These are phyloP conservation scores for Mitragyna speciosa DNA, from an alignment of 257 asterid species.

Conservation along the genomic window DNA sequence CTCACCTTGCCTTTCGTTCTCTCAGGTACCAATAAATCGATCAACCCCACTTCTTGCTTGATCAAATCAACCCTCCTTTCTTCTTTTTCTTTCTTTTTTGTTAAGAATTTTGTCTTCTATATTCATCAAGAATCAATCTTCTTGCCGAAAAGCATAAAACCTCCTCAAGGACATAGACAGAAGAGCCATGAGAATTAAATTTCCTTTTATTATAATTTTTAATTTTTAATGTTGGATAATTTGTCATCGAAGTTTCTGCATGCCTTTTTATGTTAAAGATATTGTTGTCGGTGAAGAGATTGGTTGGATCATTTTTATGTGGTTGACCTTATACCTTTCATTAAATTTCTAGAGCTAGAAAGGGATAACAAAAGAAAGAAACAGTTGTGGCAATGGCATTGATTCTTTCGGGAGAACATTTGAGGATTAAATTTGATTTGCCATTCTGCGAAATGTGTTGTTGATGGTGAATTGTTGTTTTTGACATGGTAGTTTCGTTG, in stretches of 20 bases:
- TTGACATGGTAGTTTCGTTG: background rate
- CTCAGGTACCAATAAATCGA: slow-evolving; percentile 39
- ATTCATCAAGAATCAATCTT: too few species aligned
- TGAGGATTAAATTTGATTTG: background rate
- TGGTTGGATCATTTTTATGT: background rate
- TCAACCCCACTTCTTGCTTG: background rate
- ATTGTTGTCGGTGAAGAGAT: background rate
- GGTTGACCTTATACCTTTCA: background rate
- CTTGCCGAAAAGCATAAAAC: too few species aligned
- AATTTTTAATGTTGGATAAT: too few species aligned
- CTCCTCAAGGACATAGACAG: background rate
- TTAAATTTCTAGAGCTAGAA: background rate
- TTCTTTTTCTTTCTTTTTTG: background rate
- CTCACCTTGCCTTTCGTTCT: slow-evolving; percentile 41
- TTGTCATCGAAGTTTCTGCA: background rate
- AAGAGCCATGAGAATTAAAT: background rate
- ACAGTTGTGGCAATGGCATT: background rate
- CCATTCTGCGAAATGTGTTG: background rate
- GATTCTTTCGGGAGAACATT: background rate
- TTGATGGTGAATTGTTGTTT: too few species aligned
- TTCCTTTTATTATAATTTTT: too few species aligned
- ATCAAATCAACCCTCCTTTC: background rate
- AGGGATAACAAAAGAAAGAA: background rate
- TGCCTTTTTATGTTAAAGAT: background rate
- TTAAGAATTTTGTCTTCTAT: background rate